Percentiles rank a stretch among this genome's conserved stretches.
Conservation (phyloP, 306 rosid species). For the Prunus padus region DNA sequence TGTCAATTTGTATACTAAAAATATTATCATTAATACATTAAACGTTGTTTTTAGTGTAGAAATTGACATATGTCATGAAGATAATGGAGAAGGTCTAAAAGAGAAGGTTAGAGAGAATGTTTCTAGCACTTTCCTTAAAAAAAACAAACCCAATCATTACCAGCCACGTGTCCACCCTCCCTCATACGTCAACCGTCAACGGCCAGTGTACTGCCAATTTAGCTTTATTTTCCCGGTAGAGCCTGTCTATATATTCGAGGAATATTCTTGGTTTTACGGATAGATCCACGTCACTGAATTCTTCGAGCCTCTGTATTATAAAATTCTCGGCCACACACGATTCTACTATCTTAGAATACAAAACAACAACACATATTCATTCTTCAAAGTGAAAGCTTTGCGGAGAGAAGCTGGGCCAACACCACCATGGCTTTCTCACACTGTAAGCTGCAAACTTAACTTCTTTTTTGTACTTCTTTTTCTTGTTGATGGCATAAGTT, state of each 20-base stretch:
- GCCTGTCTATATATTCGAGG: neutral
- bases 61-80: too few species aligned
- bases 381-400: neutral
- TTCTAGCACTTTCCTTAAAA: too few species aligned
- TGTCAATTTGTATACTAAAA: too few species aligned
- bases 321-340: neutral
- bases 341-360: neutral
- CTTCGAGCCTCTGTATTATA: neutral
- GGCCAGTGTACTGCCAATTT: neutral
- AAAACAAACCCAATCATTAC: neutral
- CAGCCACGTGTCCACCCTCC: neutral
- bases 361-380: neutral
- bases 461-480: neutral
- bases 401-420: conserved; percentile 5
- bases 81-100: too few species aligned
- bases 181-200: neutral
- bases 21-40: too few species aligned
- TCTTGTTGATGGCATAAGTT: neutral
- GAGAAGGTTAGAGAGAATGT: too few species aligned
- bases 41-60: too few species aligned
- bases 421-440: conserved; percentile 32
- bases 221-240: neutral
- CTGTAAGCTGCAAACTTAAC: conserved; percentile 31
- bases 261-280: conserved; percentile 19
- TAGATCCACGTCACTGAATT: conserved; percentile 8